Base-by-base conservation (phyloP, 805 yeast genomes). In the Candida koratica region DNA sequence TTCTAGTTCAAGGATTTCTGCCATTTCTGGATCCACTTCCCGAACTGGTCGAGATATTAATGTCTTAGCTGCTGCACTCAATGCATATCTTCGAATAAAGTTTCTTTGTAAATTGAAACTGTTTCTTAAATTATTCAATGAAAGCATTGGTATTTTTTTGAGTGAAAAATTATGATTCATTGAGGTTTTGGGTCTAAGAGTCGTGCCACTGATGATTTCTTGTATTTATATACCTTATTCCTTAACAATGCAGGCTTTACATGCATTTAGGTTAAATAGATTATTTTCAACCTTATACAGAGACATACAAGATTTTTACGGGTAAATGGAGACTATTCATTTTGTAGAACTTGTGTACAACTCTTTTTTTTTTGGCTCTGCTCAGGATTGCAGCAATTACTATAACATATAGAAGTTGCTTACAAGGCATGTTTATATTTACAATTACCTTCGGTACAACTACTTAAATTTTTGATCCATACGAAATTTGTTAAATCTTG, bases 1-100 rank as follows among this genome's bases (percentile, higher is more conserved):
- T 69, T 93, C 98, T 60, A 81, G 83, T 52, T 72, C 66, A 54
- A 84, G 74, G 61, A 84, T 81, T 27, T 68, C 68, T 37, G 79
- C 82, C 60, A 84, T 83, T 58, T 82, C 89, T 28, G 93, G 93
- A 61, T 84, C 94, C 44, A 80, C 76, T 39, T 80, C 86, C 45
- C 55, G 54, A 27, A 75, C 73, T 34, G 73, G 69, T 56, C 77
- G 75, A 46, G 82, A 79, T 46, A 83, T 77, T 64, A 83, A 67
- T 36, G 73, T 69, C 60, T 74, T 73, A 60, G 84, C 88, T 32
- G 75, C 56, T 45, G 77, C 70, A 24, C 88, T 77, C 47, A 83
- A 68, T 30, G 88, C 84, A 73, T 84, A 82, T 38, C 36, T 41
- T 46, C 67, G 57, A 12, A 36, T 4, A 11, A 25, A 18, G 7